Evolutionary conservation across 345 rosid species (phyloP).

Genomic region (Citrus inodora): DNA sequence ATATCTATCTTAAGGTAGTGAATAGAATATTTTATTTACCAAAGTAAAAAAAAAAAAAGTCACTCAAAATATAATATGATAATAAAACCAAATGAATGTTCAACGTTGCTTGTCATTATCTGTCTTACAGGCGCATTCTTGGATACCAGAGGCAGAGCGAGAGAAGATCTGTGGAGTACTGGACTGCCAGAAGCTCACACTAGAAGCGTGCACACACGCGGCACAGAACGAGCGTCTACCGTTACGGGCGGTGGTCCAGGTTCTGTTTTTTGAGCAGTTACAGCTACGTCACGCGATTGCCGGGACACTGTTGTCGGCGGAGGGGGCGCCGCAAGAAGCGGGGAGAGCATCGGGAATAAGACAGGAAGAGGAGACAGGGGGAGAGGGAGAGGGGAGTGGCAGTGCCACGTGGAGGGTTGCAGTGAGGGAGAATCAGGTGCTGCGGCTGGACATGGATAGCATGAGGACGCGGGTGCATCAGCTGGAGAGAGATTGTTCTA

Average conservation of each 20-base stretch:
- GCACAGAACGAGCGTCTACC: conserved; percentile 98
- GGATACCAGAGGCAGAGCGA: conserved; percentile 74
- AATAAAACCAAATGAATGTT: no score
- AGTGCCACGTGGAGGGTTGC: conserved; percentile 59
- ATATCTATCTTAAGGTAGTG: conserved; percentile 83
- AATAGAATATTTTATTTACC: neutral
- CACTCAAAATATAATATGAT: no score
- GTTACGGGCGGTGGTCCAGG: conserved; percentile 89
- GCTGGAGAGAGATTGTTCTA: conserved; percentile 84
- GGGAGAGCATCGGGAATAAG: conserved; percentile 37
- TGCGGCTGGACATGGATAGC: conserved; percentile 93
- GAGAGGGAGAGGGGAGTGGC: conserved; percentile 13
- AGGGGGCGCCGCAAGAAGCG: conserved; percentile 39
- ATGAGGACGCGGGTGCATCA: conserved; percentile 92
- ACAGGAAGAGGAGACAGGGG: conserved; percentile 30
- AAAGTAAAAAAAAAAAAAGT: no score
- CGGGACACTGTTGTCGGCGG: conserved; percentile 70
- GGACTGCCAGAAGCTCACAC: conserved; percentile 89
- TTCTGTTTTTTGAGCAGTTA: conserved; percentile 91
- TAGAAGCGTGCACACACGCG: conserved; percentile 98
- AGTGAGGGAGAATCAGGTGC: conserved; percentile 91
- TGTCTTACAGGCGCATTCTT: conserved; percentile 78
- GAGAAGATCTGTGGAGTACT: conserved; percentile 80
- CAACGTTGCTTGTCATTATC: neutral
- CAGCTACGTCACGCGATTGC: conserved; percentile 92